Evolutionary conservation across 1,284 basidiomycete genomes (phyloP).

Genomic region (Malassezia slooffiae): DNA sequence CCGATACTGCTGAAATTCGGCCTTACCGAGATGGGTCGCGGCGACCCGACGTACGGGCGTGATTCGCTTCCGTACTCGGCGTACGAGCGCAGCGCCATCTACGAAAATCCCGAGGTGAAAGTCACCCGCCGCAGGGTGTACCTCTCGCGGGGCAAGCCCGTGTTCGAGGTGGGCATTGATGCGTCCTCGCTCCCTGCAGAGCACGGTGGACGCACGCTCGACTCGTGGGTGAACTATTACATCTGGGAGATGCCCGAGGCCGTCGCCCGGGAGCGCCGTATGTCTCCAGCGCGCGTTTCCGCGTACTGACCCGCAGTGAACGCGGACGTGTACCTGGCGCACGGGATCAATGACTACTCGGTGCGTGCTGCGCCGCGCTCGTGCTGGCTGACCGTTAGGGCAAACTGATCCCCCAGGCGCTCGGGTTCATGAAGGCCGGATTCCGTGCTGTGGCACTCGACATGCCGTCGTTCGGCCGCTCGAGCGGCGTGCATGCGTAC

Average conservation of each 20-base stretch:
- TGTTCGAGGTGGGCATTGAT: slow-evolving; percentile 19
- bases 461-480: slow-evolving; percentile 49
- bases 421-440: slow-evolving; percentile 49
- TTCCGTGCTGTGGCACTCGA: slow-evolving; percentile 52
- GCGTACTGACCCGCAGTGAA: slow-evolving; percentile 9
- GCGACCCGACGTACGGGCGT: slow-evolving; percentile 41
- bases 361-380: too few species aligned
- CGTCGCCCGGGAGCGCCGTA: slow-evolving; percentile 17
- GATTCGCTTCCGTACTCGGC: slow-evolving; percentile 24
- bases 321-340: slow-evolving; percentile 32
- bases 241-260: slow-evolving; percentile 29
- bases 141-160: slow-evolving; percentile 17
- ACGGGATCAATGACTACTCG: slow-evolving; percentile 43
- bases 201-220: slow-evolving; percentile 14
- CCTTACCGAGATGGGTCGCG: slow-evolving; percentile 23
- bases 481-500: slow-evolving; percentile 49
- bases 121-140: slow-evolving; percentile 26
- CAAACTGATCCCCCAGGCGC: slow-evolving; percentile 48
- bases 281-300: background rate
- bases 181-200: background rate
- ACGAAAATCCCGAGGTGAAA: slow-evolving; percentile 35
- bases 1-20: slow-evolving; percentile 34
- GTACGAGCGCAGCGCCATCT: slow-evolving; percentile 30
- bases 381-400: slow-evolving; percentile 7
- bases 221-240: slow-evolving; percentile 31